These are phyloP conservation scores for Aspergillus sclerotiicarbonarius DNA, from an alignment of 495 filamentous ascomycete species.

Conservation along the genomic window DNA sequence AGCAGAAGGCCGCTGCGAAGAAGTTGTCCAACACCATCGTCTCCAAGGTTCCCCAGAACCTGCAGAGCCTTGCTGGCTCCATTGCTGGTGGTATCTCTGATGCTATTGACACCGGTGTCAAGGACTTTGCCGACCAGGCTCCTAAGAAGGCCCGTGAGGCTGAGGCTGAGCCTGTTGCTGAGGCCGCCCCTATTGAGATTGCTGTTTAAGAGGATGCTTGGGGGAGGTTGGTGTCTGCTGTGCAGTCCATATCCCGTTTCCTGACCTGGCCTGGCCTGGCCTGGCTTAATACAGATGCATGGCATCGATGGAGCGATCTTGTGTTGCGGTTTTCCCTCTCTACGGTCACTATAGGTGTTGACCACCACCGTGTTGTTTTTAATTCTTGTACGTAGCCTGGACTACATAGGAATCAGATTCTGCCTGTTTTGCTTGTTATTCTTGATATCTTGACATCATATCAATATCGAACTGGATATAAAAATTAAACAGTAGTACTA, in stretches of 20 bases:
- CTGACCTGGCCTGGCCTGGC: background rate
- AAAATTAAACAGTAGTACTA: too few species aligned
- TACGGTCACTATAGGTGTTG: too few species aligned
- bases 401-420: too few species aligned
- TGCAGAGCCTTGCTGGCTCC: constrained; percentile 9
- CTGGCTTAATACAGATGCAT: too few species aligned
- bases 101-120: constrained; percentile 4
- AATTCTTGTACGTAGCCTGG: too few species aligned
- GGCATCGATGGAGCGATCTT: too few species aligned
- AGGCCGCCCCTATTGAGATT: background rate
- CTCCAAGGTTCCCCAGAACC: constrained; percentile 8
- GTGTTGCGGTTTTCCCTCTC: too few species aligned
- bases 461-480: too few species aligned
- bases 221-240: background rate
- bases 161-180: background rate
- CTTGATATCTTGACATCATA: too few species aligned
- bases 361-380: too few species aligned
- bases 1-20: constrained; percentile 10
- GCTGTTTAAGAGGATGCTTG: background rate
- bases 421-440: too few species aligned
- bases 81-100: constrained; percentile 6
- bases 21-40: constrained; percentile 6
- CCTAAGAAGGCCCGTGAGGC: background rate
- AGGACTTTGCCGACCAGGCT: constrained; percentile 6
- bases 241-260: background rate